These are phyloP conservation scores for Venturia pyrina DNA, from an alignment of 2,329 filamentous ascomycete genomes.

Conservation along the genomic window DNA sequence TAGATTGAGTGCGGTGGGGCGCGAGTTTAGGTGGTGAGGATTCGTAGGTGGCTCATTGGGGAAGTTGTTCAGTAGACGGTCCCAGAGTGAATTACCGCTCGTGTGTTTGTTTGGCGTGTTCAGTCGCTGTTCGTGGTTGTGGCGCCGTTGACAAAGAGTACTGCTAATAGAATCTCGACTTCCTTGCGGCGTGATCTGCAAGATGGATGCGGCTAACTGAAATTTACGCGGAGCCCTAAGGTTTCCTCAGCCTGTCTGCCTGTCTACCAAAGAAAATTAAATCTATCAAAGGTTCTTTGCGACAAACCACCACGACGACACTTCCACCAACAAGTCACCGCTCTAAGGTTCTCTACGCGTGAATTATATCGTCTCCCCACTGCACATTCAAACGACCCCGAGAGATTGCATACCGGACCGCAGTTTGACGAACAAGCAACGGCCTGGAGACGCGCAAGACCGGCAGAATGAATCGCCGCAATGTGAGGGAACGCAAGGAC, in stretches of 20 bases:
- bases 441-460: neutral
- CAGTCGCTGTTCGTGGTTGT: neutral
- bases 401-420: too few species aligned
- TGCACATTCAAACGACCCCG: too few species aligned
- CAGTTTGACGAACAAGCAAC: neutral
- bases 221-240: too few species aligned
- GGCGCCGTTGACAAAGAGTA: neutral
- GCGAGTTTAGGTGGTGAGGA: neutral
- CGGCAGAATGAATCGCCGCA: slow-evolving; percentile 38
- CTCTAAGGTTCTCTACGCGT: too few species aligned
- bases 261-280: too few species aligned
- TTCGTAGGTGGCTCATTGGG: neutral
- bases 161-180: neutral
- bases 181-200: neutral
- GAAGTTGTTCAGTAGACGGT: neutral
- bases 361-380: too few species aligned
- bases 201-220: neutral
- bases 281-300: too few species aligned
- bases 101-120: neutral
- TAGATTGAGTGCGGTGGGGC: neutral
- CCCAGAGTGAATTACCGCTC: neutral
- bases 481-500: slow-evolving; percentile 69
- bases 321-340: too few species aligned
- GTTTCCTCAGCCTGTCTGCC: too few species aligned
- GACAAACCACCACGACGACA: too few species aligned